Conservation (phyloP, 208 protist species). For the Trypanosoma caninum region DNA sequence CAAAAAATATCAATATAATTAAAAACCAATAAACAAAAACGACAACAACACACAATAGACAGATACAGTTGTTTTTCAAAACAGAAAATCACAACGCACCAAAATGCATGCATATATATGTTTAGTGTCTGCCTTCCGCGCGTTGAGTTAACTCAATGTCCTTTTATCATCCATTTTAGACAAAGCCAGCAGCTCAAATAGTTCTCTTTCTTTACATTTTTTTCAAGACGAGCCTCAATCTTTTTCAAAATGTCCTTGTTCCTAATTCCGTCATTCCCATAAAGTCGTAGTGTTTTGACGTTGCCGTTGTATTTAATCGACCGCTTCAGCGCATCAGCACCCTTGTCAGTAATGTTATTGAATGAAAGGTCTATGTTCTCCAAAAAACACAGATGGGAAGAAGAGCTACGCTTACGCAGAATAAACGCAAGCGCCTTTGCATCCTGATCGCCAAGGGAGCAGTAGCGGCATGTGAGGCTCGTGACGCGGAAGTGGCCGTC, state of each 20-base stretch:
- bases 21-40: too few relatives aligned
- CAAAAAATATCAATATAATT: too few relatives aligned
- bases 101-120: not conserved
- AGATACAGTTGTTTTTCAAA: too few relatives aligned
- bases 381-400: conserved; percentile 26
- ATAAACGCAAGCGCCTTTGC: conserved; percentile 50
- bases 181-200: conserved; percentile 11
- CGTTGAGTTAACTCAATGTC: not conserved
- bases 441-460: conserved; percentile 46
- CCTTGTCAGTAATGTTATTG: conserved; percentile 44
- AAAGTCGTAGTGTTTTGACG: conserved; percentile 30
- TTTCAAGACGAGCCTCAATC: conserved; percentile 30
- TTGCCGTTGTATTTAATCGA: conserved; percentile 47
- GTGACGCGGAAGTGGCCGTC: conserved; percentile 29
- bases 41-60: too few relatives aligned
- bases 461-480: conserved; percentile 35
- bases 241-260: conserved; percentile 17
- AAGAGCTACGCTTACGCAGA: conserved; percentile 23
- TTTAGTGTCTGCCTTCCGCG: not conserved
- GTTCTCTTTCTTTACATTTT: conserved; percentile 26
- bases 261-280: conserved; percentile 28
- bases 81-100: too few relatives aligned
- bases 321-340: conserved; percentile 33
- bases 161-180: conserved; percentile 13
- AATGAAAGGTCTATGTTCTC: conserved; percentile 26